Evolutionary conservation across 352 stramenopile species (phyloP), one percentile per base, ranked within the genome.

Genomic region (Globisporangium rhizosaccharum): DNA sequence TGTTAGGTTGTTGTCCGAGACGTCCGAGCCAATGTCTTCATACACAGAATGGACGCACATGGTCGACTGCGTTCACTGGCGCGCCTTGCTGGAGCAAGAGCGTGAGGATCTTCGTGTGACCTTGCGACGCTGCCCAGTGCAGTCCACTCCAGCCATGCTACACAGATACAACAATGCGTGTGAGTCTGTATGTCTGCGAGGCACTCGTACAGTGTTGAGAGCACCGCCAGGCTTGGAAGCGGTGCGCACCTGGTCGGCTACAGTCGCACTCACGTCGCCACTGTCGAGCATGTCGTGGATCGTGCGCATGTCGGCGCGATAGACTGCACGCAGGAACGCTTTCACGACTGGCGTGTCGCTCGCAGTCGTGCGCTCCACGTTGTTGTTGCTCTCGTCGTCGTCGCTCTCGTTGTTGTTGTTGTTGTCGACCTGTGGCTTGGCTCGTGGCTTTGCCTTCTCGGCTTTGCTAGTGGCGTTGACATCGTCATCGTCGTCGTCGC

Each of bases 71-170:
- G 63, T 90, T 76, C 10, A 87, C 63, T 45, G 70, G 44, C 2
- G 70, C 63, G 11, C 71, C 72, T 50, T 67, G 63, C 47, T 74
- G 60, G 9, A 92, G 53, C 39, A 92, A 60, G 15, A 75, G 33
- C 25, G 68, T 57, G 2, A 92, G 62, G 10, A 90, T 69, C 20
- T 86, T 73, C 7, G 25, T 50, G 54, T 90, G 80, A 12, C 70
- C 71, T 59, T 90, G 80, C 9, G 83, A 88, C 8, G 80, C 79
- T 18, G 83, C 80, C 83, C 80, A 92, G 58, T 92, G 83, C 53
- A 92, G 57, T 2, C 72, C 83, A 57, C 74, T 90, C 83, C 80
- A 92, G 18, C 80, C 83, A 49, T 92, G 83, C 80, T 92, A 46
- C 23, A 42, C 18, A 15, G 20, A 2, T 7, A 23, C 51, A 28